Conservation (phyloP, 1,139 yeast genomes). For the Hansenula lynferdii region DNA sequence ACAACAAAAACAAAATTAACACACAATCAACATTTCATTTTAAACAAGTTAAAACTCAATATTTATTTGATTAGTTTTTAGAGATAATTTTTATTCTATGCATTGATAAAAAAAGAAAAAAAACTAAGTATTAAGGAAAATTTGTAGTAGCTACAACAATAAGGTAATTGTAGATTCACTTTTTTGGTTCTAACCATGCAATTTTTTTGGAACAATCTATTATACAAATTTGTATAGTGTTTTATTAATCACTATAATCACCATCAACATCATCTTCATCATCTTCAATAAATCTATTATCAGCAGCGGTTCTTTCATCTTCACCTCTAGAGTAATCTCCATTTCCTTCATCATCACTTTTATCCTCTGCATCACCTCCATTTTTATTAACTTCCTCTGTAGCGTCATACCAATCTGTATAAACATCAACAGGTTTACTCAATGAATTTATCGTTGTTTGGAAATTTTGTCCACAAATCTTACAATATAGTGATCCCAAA, state of each 20-base stretch:
- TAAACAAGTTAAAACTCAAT: background rate
- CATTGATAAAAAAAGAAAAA: constrained; percentile 3
- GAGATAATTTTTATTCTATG: constrained; percentile 9
- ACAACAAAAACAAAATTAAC: no score
- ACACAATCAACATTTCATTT: no score
- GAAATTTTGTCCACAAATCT: constrained; percentile 92
- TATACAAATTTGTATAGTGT: background rate
- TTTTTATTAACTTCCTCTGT: constrained; percentile 91
- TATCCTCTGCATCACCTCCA: constrained; percentile 29
- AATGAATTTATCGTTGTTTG: constrained; percentile 77
- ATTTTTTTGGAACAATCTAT: no score
- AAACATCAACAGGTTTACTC: constrained; percentile 79
- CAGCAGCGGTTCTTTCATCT: constrained; percentile 11
- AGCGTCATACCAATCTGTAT: constrained; percentile 98
- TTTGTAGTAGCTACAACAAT: background rate
- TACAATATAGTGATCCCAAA: constrained; percentile 82
- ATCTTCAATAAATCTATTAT: constrained; percentile 18
- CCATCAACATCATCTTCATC: constrained; percentile 30
- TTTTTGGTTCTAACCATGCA: background rate
- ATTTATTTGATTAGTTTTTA: constrained; percentile 10
- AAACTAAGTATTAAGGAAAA: no score
- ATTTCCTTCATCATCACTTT: constrained; percentile 25
- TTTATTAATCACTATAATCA: constrained; percentile 19
- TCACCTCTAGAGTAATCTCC: constrained; percentile 21
- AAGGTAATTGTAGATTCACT: background rate